phyloP scores from a whole-genome alignment of 2,329 filamentous ascomycete species.

The Phialophora expanda region DNA sequence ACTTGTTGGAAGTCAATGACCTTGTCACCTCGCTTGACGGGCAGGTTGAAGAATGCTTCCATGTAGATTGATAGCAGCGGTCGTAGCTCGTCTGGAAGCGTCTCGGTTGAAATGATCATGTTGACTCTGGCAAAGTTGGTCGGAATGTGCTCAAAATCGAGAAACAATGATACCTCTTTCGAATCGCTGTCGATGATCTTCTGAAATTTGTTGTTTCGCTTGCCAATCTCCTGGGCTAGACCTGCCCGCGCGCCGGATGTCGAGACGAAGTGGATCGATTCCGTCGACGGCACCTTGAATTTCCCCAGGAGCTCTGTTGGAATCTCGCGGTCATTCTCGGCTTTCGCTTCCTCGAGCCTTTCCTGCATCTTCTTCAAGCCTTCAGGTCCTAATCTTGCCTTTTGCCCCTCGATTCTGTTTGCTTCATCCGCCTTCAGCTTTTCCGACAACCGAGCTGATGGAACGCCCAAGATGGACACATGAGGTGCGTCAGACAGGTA shows the following conservation, averaged over 20 bases:
- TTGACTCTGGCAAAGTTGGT: conserved; percentile 90
- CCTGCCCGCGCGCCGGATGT: conserved; percentile 85
- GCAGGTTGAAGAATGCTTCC: conserved; percentile 93
- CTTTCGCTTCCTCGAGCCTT: conserved; percentile 80
- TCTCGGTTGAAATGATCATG: conserved; percentile 77
- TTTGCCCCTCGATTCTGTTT: conserved; percentile 76
- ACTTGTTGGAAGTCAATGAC: conserved; percentile 87
- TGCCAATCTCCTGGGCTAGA: conserved; percentile 72
- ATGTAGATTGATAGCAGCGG: conserved; percentile 83
- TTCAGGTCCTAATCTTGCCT: conserved; percentile 77
- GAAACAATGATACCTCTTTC: conserved; percentile 73
- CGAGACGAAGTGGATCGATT: conserved; percentile 93
- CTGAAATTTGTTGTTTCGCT: conserved; percentile 72
- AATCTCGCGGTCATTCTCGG: conserved; percentile 85
- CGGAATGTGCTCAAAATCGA: conserved; percentile 95
- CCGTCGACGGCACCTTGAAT: conserved; percentile 81
- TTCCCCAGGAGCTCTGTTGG: conserved; percentile 78
- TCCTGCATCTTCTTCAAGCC: conserved; percentile 76
- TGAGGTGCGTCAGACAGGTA: conserved; percentile 87
- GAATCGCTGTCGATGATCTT: conserved; percentile 73
- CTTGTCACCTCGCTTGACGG: conserved; percentile 76
- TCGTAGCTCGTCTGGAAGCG: conserved; percentile 79
- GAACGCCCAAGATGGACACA: conserved; percentile 84
- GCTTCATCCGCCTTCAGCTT: conserved; percentile 83
- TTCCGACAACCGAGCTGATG: conserved; percentile 77